Percentiles rank a stretch among this genome's conserved stretches.
phyloP scores from a whole-genome alignment of 495 filamentous ascomycete genomes.

The Penicillium lagena region DNA sequence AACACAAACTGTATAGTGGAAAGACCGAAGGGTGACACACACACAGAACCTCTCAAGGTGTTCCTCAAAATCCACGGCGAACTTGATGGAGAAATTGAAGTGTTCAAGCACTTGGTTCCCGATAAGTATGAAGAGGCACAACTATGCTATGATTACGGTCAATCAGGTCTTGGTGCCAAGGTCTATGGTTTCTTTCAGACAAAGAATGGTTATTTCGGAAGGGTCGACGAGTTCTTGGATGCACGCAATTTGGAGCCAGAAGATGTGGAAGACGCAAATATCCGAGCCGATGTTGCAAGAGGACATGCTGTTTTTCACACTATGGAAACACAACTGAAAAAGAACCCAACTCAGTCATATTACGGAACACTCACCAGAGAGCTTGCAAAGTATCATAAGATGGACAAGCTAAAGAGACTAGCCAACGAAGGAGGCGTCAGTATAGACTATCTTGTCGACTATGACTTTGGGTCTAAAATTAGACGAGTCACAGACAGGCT shows the following conservation, averaged over 20 bases:
- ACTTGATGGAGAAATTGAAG: constrained; percentile 5
- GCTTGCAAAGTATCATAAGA: constrained; percentile 14
- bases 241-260: constrained; percentile 20
- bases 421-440: not conserved
- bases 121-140: constrained; percentile 21
- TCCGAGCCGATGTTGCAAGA: constrained; percentile 21
- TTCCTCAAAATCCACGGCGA: constrained; percentile 22
- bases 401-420: constrained; percentile 20
- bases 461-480: too few species aligned
- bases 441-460: too few species aligned
- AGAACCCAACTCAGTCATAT: constrained; percentile 12
- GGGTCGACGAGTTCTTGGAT: constrained; percentile 23
- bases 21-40: constrained; percentile 6
- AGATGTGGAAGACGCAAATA: constrained; percentile 21
- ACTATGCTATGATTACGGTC: constrained; percentile 20
- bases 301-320: constrained; percentile 16
- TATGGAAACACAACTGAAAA: constrained; percentile 10
- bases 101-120: constrained; percentile 19
- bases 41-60: constrained; percentile 15
- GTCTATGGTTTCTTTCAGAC: constrained; percentile 23
- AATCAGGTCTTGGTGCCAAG: constrained; percentile 18
- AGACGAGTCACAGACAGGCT: too few species aligned
- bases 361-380: constrained; percentile 13
- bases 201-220: constrained; percentile 18
- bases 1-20: constrained; percentile 21